Percentiles rank a stretch among this genome's conserved stretches.
These are phyloP conservation scores for Xylariaceae sp. DNA, from an alignment of 2,329 filamentous ascomycete species.

Conservation along the genomic window DNA sequence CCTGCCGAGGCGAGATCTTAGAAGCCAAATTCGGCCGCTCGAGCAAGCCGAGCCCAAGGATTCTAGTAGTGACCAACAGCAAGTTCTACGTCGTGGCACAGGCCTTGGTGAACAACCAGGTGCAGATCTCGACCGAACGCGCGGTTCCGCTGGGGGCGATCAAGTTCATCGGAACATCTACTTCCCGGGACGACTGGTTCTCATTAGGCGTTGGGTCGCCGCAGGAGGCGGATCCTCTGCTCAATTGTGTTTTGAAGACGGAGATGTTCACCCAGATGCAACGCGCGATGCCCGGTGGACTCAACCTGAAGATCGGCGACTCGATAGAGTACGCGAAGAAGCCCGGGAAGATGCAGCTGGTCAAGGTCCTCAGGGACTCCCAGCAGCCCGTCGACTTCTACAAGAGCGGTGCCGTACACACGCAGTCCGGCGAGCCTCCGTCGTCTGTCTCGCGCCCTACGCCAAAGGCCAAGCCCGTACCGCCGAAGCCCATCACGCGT, in stretches of 20 bases:
- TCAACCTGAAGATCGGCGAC: conserved; percentile 77
- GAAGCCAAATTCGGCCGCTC: conserved; percentile 95
- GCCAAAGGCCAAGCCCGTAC: conserved; percentile 77
- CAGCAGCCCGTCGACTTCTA: conserved; percentile 72
- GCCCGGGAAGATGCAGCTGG: conserved; percentile 78
- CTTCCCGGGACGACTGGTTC: conserved; percentile 91
- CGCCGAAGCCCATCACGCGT: conserved; percentile 83
- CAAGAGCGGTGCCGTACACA: conserved; percentile 90
- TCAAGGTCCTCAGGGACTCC: conserved; percentile 88
- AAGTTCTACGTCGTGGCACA: conserved; percentile 89
- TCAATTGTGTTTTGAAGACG: conserved; percentile 93
- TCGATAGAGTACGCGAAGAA: conserved; percentile 96
- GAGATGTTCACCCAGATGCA: conserved; percentile 93
- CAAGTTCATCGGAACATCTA: conserved; percentile 78
- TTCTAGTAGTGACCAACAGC: conserved; percentile 74
- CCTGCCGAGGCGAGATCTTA: conserved; percentile 80
- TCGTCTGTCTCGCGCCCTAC: conserved; percentile 78
- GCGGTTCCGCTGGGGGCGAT: conserved; percentile 79
- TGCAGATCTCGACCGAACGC: conserved; percentile 73
- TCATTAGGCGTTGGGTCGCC: conserved; percentile 82
- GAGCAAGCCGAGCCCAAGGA: conserved; percentile 83
- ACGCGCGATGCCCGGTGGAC: conserved; percentile 67
- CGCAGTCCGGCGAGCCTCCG: conserved; percentile 72
- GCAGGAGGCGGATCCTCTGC: conserved; percentile 85
- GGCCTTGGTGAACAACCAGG: conserved; percentile 70